Conservation (phyloP, 2,329 filamentous ascomycete species). For the Zasmidium angulare region DNA sequence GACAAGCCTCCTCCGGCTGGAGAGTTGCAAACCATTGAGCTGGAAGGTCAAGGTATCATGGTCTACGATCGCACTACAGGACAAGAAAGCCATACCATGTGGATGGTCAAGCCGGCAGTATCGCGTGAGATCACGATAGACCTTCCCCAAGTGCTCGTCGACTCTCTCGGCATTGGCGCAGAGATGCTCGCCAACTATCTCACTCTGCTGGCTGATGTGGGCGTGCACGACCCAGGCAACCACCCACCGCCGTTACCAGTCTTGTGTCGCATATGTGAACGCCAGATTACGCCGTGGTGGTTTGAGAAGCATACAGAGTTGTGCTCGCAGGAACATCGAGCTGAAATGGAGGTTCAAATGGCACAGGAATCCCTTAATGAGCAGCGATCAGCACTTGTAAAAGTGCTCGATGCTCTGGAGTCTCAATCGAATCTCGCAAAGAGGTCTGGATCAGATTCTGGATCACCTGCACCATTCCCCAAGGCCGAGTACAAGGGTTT, state of each 20-base stretch:
- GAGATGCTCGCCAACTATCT: slow-evolving; percentile 94
- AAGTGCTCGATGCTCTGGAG: slow-evolving; percentile 88
- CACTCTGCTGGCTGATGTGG: slow-evolving; percentile 81
- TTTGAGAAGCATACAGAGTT: slow-evolving; percentile 98
- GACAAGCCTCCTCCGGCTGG: slow-evolving; percentile 6
- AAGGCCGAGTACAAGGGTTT: slow-evolving; percentile 82
- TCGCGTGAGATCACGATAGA: slow-evolving; percentile 94
- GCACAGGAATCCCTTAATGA: slow-evolving; percentile 89
- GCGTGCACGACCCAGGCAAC: slow-evolving; percentile 69
- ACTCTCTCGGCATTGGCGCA: slow-evolving; percentile 89
- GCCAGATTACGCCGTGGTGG: slow-evolving; percentile 98
- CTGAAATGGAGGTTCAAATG: slow-evolving; percentile 97
- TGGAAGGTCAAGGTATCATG: slow-evolving; percentile 98
- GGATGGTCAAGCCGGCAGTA: slow-evolving; percentile 95
- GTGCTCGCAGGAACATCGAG: slow-evolving; percentile 91
- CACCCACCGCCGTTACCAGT: slow-evolving; percentile 81
- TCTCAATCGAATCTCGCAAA: slow-evolving; percentile 66
- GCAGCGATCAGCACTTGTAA: slow-evolving; percentile 92
- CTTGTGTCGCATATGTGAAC: slow-evolving; percentile 94
- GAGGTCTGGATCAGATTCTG: slow-evolving; percentile 53
- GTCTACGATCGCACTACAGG: slow-evolving; percentile 88
- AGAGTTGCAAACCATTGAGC: slow-evolving; percentile 60
- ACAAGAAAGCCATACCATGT: slow-evolving; percentile 95
- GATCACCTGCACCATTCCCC: slow-evolving; percentile 30
- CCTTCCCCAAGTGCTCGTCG: slow-evolving; percentile 82